These are phyloP conservation scores for Emergomyces orientalis DNA, from an alignment of 2,329 filamentous ascomycete genomes.

Conservation along the genomic window DNA sequence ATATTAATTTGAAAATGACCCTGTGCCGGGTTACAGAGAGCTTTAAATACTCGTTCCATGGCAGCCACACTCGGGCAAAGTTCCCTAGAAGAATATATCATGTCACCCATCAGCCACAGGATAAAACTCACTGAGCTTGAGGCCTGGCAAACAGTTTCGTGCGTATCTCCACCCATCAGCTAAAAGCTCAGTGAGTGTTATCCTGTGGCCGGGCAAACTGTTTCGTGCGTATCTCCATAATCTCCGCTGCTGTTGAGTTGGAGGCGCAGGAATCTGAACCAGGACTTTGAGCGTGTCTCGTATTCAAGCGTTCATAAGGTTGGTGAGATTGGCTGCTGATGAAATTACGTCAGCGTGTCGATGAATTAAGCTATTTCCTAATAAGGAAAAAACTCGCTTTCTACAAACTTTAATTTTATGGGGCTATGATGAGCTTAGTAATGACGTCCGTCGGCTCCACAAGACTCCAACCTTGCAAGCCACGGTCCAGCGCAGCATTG, in stretches of 20 bases:
- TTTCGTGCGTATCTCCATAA: not conserved
- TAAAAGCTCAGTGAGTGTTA: not conserved
- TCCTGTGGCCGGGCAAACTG: not conserved
- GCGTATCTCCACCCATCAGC: not conserved
- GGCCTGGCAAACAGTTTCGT: not conserved
- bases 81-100: not conserved
- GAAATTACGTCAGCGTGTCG: constrained; percentile 1
- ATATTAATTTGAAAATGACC: not conserved
- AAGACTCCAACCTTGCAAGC: no score
- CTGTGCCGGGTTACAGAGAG: not conserved
- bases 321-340: not conserved
- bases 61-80: not conserved
- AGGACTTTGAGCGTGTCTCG: not conserved
- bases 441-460: not conserved
- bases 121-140: not conserved
- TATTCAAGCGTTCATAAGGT: not conserved
- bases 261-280: not conserved
- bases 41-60: not conserved
- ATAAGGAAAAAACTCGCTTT: constrained; percentile 2
- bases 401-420: not conserved
- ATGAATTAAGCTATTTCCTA: constrained; percentile 7
- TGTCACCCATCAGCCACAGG: not conserved
- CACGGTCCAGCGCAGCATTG: not conserved
- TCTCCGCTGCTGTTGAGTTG: not conserved
- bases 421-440: not conserved